Evolutionary conservation across 2,329 filamentous ascomycete species (phyloP).

Genomic region (Didymella pomorum): DNA sequence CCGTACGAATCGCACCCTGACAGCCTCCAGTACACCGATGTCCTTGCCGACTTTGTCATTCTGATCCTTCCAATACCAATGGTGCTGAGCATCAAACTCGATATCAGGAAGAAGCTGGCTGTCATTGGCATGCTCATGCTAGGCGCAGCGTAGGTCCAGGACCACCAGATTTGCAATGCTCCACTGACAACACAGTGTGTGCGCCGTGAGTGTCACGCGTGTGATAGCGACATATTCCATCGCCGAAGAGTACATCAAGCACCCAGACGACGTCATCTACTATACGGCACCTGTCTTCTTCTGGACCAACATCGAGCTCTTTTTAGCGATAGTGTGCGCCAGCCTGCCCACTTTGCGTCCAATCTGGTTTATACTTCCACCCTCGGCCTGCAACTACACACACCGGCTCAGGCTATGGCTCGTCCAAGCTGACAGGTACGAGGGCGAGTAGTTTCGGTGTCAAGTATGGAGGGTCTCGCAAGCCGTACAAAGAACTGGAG

Average conservation of each 20-base stretch:
- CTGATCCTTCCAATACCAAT: constrained; percentile 37
- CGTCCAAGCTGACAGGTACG: constrained; percentile 23
- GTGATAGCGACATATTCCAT: constrained; percentile 32
- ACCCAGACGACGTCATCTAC: constrained; percentile 34
- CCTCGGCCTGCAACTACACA: constrained; percentile 21
- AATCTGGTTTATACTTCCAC: constrained; percentile 32
- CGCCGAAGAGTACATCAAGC: constrained; percentile 29
- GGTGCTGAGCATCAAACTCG: constrained; percentile 32
- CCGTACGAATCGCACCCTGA: constrained; percentile 5
- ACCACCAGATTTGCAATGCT: neutral
- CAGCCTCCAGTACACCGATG: constrained; percentile 26
- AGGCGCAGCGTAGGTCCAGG: constrained; percentile 29
- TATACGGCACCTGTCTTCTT: constrained; percentile 41
- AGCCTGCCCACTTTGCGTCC: constrained; percentile 39
- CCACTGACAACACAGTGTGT: constrained; percentile 26
- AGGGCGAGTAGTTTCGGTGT: constrained; percentile 22
- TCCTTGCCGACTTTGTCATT: constrained; percentile 34
- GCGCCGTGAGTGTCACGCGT: constrained; percentile 33
- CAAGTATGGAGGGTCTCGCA: constrained; percentile 15
- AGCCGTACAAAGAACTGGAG: constrained; percentile 32
- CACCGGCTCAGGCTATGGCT: constrained; percentile 15
- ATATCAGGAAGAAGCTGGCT: constrained; percentile 30
- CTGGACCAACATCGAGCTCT: constrained; percentile 43
- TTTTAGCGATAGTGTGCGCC: constrained; percentile 34
- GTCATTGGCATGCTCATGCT: constrained; percentile 34